Conservation (phyloP, 2,329 filamentous ascomycete genomes). For the Knufia petricola region DNA sequence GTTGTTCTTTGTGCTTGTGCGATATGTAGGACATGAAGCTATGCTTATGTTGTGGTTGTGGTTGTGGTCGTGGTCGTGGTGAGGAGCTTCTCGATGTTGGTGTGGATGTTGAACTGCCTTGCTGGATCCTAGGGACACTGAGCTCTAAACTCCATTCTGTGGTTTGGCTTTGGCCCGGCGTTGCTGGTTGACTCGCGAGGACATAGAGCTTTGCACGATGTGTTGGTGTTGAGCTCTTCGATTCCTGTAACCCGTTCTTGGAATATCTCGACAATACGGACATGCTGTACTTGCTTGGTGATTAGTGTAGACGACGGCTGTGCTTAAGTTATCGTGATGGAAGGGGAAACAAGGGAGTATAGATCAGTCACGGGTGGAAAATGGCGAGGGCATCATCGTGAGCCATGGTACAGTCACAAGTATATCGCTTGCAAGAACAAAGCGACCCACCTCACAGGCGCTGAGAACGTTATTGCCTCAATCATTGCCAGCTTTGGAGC, state of each 20-base stretch:
- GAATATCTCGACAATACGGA: background rate
- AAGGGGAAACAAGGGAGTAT: too few relatives aligned
- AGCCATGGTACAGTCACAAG: too few relatives aligned
- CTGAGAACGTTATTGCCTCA: background rate
- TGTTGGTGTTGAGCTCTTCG: background rate
- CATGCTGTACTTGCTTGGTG: background rate
- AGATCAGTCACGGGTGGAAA: too few relatives aligned
- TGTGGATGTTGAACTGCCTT: background rate
- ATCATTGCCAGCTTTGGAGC: background rate
- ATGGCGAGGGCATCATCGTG: background rate
- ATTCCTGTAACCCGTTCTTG: background rate
- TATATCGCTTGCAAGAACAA: too few relatives aligned
- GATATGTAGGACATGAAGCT: background rate
- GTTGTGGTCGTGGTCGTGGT: background rate
- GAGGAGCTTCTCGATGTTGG: background rate
- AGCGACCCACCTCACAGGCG: background rate
- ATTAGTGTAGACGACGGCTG: background rate
- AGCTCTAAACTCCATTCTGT: constrained; percentile 3
- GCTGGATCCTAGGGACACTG: background rate
- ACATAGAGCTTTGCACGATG: background rate
- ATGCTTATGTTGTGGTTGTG: background rate
- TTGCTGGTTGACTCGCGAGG: background rate
- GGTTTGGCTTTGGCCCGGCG: background rate
- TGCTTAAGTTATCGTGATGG: too few relatives aligned
- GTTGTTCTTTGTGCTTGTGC: background rate